These are phyloP conservation scores for Lodderomyces pseudojiufengensis DNA, from an alignment of 1,139 yeast species.

Conservation along the genomic window DNA sequence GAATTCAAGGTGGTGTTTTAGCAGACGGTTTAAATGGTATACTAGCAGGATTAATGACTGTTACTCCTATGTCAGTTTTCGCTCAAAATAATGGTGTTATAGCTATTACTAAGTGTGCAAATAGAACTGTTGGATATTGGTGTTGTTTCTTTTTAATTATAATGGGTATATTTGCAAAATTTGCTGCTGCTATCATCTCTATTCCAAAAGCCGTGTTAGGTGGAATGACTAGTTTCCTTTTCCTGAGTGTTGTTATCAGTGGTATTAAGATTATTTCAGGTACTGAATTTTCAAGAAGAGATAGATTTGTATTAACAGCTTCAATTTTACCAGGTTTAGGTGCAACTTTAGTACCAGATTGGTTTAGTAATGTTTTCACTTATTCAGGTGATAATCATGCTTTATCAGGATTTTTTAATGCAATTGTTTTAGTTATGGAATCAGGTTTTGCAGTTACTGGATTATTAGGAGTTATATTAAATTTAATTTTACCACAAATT, in stretches of 20 bases:
- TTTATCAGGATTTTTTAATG: conserved; percentile 70
- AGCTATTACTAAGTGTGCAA: conserved; percentile 85
- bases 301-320: conserved; percentile 77
- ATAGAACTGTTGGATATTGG: conserved; percentile 83
- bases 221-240: conserved; percentile 88
- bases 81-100: conserved; percentile 95
- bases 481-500: conserved; percentile 70
- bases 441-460: conserved; percentile 87
- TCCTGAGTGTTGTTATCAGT: conserved; percentile 84
- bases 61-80: conserved; percentile 83
- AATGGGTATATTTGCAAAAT: conserved; percentile 86
- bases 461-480: conserved; percentile 67
- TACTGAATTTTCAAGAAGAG: conserved; percentile 79
- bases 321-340: conserved; percentile 77
- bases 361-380: conserved; percentile 77
- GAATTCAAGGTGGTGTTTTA: conserved; percentile 88
- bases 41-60: conserved; percentile 67
- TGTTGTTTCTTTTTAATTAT: conserved; percentile 76
- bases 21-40: conserved; percentile 77
- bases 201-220: conserved; percentile 85
- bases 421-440: conserved; percentile 78
- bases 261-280: conserved; percentile 79
- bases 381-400: conserved; percentile 65
- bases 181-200: conserved; percentile 83
- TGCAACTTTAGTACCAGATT: conserved; percentile 65